Evolutionary conservation across 1,139 yeast genomes (phyloP).

Genomic region (Nakaseomyces glabratus): DNA sequence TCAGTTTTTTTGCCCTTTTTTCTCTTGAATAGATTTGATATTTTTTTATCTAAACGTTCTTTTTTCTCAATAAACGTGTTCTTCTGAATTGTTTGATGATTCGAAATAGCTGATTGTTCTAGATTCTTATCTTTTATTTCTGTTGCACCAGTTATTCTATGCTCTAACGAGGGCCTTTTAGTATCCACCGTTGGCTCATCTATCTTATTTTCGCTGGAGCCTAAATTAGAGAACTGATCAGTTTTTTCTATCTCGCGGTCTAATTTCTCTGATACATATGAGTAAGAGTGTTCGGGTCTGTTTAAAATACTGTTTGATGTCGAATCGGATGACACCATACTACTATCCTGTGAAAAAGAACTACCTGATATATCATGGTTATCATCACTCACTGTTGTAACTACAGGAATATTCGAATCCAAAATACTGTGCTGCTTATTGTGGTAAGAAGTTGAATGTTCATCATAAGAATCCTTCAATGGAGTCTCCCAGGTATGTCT

Average conservation of each 20-base stretch:
- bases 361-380: slow-evolving; percentile 6
- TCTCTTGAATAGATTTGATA: slow-evolving; percentile 3
- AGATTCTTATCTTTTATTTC: too few species aligned
- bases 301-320: slow-evolving; percentile 7
- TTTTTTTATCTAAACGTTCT: slow-evolving; percentile 1
- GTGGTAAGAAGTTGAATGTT: background rate
- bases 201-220: too few species aligned
- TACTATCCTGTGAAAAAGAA: slow-evolving; percentile 7
- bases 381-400: slow-evolving; percentile 7
- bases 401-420: slow-evolving; percentile 12
- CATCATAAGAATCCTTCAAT: background rate
- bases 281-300: slow-evolving; percentile 4
- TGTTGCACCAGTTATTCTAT: slow-evolving; percentile 4
- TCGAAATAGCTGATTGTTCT: too few species aligned
- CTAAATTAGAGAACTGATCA: too few species aligned
- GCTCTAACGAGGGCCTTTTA: background rate
- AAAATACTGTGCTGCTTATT: background rate
- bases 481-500: slow-evolving; percentile 5
- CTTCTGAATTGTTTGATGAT: background rate
- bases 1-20: slow-evolving; percentile 2
- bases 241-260: too few species aligned
- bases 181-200: too few species aligned
- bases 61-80: background rate
- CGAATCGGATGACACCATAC: slow-evolving; percentile 7
- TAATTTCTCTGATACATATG: slow-evolving; percentile 6